Base-by-base conservation (phyloP, 2,329 filamentous ascomycete species). In the Pestalotiopsis sp. region DNA sequence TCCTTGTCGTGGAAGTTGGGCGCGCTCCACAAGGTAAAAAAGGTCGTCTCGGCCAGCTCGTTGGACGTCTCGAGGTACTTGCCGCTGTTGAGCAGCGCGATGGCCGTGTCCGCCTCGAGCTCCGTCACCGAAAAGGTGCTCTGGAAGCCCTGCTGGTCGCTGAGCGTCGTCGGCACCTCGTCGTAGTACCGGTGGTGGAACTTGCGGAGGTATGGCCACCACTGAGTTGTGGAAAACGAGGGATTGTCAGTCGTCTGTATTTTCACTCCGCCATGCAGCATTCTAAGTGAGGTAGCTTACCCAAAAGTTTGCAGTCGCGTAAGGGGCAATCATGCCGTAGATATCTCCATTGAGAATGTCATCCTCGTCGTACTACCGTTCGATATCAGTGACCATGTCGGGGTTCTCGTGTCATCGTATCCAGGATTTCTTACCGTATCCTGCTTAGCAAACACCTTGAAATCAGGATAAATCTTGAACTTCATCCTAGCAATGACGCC, bases 171-270 rank as follows among this genome's bases (percentile, higher is more conserved):
- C 0, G 80, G 77, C 3, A 86, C 78, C n/a, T 79, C 74, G 72
- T 86, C 83, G 73, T 87, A 87, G 76, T 85, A 86, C n/a, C 84
- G 80, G 76, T 82, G 83, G 75, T 86, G 84, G 74, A 87, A 86
- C 73, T 85, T 85, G 69, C 75, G 78, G 69, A 83, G 80, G 73
- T 83, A 84, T 1, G 84, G 84, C 84, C 84, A 86, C 84, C 84
- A 86, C 83, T 84, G 41, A 20, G 45, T 45, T 36, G 31, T 4
- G 9, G 64, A 41, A 62, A 9, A 20, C n/a, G 23, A 25, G 52
- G 14, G 23, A 55, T 17, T 13, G 14, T 57, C 13, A 49, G 61
- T 23, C 23, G 11, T 64, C 12, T 23, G 17, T 49, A 36, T 36
- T 36, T 9, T 6, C 1, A 9, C 9, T n/a, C 27, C 7, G 5